phyloP scores from a whole-genome alignment of 352 stramenopile genomes.

The Phytopythium cucurbitacearum region DNA sequence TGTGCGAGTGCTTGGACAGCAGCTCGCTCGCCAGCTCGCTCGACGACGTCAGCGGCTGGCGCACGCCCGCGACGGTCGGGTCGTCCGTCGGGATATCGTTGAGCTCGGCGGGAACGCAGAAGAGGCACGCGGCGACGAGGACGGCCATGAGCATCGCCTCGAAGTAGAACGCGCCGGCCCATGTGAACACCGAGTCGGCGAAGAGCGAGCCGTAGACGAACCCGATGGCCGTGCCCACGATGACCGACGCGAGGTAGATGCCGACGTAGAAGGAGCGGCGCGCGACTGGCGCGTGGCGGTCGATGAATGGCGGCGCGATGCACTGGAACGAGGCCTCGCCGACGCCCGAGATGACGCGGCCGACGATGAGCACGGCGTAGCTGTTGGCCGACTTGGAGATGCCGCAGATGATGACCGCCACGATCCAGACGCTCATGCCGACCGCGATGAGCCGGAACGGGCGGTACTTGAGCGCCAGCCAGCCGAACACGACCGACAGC shows the following conservation, averaged over 20 bases:
- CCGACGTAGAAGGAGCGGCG: slow-evolving; percentile 76
- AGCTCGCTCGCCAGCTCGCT: slow-evolving; percentile 27
- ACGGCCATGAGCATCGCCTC: slow-evolving; percentile 74
- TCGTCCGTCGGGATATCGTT: slow-evolving; percentile 31
- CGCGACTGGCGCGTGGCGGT: slow-evolving; percentile 51
- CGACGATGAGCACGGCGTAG: slow-evolving; percentile 75
- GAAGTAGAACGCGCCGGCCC: slow-evolving; percentile 77
- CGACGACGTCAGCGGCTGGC: slow-evolving; percentile 17
- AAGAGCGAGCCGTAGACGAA: slow-evolving; percentile 75
- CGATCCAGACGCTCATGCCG: slow-evolving; percentile 74
- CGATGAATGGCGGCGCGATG: slow-evolving; percentile 85
- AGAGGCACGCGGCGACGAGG: slow-evolving; percentile 51
- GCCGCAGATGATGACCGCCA: slow-evolving; percentile 67
- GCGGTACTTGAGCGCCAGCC: slow-evolving; percentile 64
- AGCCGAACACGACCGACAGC: slow-evolving; percentile 74
- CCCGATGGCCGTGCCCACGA: slow-evolving; percentile 71
- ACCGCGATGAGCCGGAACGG: slow-evolving; percentile 76
- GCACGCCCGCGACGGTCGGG: slow-evolving; percentile 6
- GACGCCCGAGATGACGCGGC: slow-evolving; percentile 72
- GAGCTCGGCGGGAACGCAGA: slow-evolving; percentile 34
- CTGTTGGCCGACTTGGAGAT: slow-evolving; percentile 47
- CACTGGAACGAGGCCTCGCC: slow-evolving; percentile 86
- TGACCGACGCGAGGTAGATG: slow-evolving; percentile 86
- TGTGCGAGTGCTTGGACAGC: slow-evolving; percentile 15
- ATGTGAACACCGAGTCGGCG: slow-evolving; percentile 47